Base-by-base conservation (phyloP, 2,329 filamentous ascomycete genomes). In the Epichloe festucae region DNA sequence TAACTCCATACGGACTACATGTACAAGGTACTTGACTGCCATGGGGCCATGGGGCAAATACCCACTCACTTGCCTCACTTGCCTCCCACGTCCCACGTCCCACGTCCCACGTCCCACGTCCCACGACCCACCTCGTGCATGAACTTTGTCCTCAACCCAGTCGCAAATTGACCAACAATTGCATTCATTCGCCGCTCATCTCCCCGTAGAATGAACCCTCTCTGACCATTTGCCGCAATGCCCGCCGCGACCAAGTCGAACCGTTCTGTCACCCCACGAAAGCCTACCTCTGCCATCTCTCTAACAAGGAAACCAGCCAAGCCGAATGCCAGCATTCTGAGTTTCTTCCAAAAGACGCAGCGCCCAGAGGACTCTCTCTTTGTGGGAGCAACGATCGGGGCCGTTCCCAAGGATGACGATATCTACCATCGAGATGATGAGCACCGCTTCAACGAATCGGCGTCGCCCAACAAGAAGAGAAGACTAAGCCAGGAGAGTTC, bases 321-420 rank as follows among this genome's bases (percentile, higher is more conserved):
- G 40, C 69, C 70, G 0, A 87, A 87, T 59, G 72, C 74, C 6
- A 88, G 82, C 56, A 88, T 89, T 35, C 67, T 88, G 14, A 87
- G 68, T 56, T 89, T 88, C 65, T 89, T 89, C 63, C 82, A 85
- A 60, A 89, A 87, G 61, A 73, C 78, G 0, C 76, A 79, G 40
- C 76, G 77, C 49, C 70, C 76, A 52, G 74, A 84, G 55, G 70
- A 81, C 52, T 71, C 73, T 19, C 73, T 85, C 10, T 85, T 87
- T 57, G 65, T 73, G 0, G 67, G 63, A n/a, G 56, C 61, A 15
- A 43, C 56, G 3, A 49, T 58, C 2, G 59, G 58, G 8, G n/a
- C 51, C 12, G 51, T 54, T n/a, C 38, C 49, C 12, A 53, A 55
- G 11, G 57, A 67, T 14, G 59, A 62, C n/a, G 59, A 67, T 47